Base-by-base conservation (phyloP, 1,284 basidiomycete species). In the Boletellus deceptivus region DNA sequence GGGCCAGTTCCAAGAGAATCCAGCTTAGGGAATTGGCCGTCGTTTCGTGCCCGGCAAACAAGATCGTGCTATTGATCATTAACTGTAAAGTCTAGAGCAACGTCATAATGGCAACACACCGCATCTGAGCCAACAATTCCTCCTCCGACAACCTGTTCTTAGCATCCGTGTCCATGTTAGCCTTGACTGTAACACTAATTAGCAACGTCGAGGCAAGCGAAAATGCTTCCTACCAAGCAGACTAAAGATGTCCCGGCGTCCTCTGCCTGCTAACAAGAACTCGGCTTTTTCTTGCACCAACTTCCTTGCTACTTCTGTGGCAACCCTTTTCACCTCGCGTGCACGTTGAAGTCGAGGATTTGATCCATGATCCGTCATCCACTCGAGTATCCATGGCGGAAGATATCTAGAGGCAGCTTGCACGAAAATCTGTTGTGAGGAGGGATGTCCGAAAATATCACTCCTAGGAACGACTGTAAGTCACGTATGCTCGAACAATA, bases 1-100 rank as follows among this genome's bases (percentile, higher is more conserved):
- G 65, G 9, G 73, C 70, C 17, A 79, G 69, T 52, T 78, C 76
- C 43, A 71, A 61, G 25, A 79, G 58, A 1, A 68, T 65, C 74
- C 73, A 79, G 43, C 63, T 63, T 44, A 77, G 49, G 3, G 72
- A 65, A 38, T 68, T 75, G 11, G 78, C 71, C 0, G 75, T 77
- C 0, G 82, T 81, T 55, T 84, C 80, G 49, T 83, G 76, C 0
- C 83, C 77, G 14, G 74, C 72, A 50, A 73, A 58, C 31, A 79
- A 54, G 34, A 77, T 67, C 3, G 70, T 74, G 9, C 75, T 65
- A 41, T 79, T 29, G 13, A n/a, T 16, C n/a, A 14, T 34, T 14
- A 16, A 34, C n/a, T n/a, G n/a, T n/a, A n/a, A n/a, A n/a, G n/a
- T n/a, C n/a, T n/a, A n/a, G n/a, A 2, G n/a, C 27, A 29, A n/a